phyloP scores from a whole-genome alignment of 1,139 yeast species.

The Saccharomyces hybrid region DNA sequence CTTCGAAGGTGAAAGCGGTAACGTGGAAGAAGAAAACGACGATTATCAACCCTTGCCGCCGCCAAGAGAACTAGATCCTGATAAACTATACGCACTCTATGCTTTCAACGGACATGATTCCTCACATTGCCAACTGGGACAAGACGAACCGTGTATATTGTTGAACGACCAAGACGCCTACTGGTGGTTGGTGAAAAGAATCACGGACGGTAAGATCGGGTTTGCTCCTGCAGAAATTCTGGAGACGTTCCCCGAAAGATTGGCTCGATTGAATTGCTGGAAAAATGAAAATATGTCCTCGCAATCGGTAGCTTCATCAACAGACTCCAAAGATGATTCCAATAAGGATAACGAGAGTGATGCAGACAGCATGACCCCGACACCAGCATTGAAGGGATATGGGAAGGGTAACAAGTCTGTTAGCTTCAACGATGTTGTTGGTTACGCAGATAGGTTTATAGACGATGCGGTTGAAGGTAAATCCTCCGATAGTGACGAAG shows the following conservation, averaged over 20 bases:
- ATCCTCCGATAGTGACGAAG: conserved; percentile 8
- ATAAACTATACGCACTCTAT: conserved; percentile 74
- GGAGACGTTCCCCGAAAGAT: conserved; percentile 83
- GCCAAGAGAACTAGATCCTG: conserved; percentile 77
- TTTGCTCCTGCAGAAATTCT: conserved; percentile 95
- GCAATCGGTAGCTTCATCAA: conserved; percentile 8
- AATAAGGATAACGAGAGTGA: background rate
- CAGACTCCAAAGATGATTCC: conserved; percentile 3
- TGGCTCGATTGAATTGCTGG: conserved; percentile 88
- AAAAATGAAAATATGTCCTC: conserved; percentile 61
- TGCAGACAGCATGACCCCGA: conserved; percentile 6
- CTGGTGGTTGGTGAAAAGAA: conserved; percentile 89
- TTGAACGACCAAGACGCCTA: conserved; percentile 86
- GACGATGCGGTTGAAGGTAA: conserved; percentile 19
- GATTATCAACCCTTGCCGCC: conserved; percentile 58
- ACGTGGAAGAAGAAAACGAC: conserved; percentile 21
- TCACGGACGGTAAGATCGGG: conserved; percentile 67
- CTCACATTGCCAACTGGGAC: conserved; percentile 72
- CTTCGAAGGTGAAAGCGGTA: conserved; percentile 12
- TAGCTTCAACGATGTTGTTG: conserved; percentile 32
- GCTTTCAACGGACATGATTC: conserved; percentile 91
- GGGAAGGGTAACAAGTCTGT: conserved; percentile 30
- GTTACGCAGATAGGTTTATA: conserved; percentile 29
- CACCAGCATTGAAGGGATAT: conserved; percentile 10
- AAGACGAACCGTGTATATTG: conserved; percentile 77